Base-by-base conservation (phyloP, 1,139 yeast species). In the Nematodospora anomalae region DNA sequence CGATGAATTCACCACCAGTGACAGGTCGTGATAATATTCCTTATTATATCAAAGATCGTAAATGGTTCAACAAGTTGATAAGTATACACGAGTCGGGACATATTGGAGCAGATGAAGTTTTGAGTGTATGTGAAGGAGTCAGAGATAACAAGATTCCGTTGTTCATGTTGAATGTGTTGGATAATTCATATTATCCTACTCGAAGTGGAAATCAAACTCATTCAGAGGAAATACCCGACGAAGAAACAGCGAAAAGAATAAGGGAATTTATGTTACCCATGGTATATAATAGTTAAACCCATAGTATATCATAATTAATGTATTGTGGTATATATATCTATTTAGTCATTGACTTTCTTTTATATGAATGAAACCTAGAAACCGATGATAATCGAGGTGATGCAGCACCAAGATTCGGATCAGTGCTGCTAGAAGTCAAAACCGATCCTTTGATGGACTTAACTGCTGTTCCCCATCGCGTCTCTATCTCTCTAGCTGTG, bases 91-190 rank as follows among this genome's bases (percentile, higher is more conserved):
- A 64, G 24, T 46, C 51, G 3, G 60, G 60, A 3, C 55, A 52
- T 30, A 44, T 67, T 4, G 52, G 58, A 4, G 55, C 60, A 2
- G 57, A 57, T 26, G 73, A 67, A 21, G 69, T 67, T 10, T 52
- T 67, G 26, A 46, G 59, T 9, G 58, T 67, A 1, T 59, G 69
- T 34, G 70, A 64, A 40, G 72, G 71, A 1, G 67, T 67, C 0
- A 48, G 71, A 37, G 73, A 67, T 42, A 58, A 60, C n/a, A 65
- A 62, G 38, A 64, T 67, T 18, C 73, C 72, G 1, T 43, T 60
- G 16, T 64, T 65, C 31, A 62, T 67, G 67, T 53, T 67, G 37
- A 67, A 67, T 43, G 61, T 67, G 12, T 51, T 67, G 38, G 73
- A 67, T 42, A 64, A 58, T 16, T 56, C 58, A 3, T 61, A 62